Conservation (phyloP, 352 stramenopile species). For the Pythium oligandrum region DNA sequence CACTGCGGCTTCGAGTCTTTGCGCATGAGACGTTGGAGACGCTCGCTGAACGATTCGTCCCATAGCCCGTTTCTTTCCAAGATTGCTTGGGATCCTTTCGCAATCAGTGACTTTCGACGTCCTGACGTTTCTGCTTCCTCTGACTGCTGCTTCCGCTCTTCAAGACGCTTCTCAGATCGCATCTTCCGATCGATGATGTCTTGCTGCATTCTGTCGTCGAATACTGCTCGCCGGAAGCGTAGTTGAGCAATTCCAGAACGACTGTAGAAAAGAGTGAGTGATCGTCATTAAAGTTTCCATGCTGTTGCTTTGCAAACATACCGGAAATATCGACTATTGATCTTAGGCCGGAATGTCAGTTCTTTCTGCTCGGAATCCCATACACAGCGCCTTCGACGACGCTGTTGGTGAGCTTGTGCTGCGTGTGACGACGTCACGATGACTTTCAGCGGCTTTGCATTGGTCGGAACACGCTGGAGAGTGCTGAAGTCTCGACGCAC, state of each 20-base stretch:
- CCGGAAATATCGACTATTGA: conserved; percentile 33
- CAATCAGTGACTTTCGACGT: conserved; percentile 27
- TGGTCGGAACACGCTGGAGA: neutral
- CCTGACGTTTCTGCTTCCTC: conserved; percentile 15
- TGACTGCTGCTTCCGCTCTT: conserved; percentile 16
- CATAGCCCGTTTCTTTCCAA: conserved; percentile 49
- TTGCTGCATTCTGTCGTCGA: conserved; percentile 28
- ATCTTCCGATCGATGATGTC: conserved; percentile 35
- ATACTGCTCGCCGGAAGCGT: conserved; percentile 2
- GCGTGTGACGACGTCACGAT: neutral
- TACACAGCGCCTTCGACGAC: conserved; percentile 6
- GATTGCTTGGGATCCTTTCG: conserved; percentile 44
- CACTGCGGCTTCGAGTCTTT: neutral
- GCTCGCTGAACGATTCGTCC: conserved; percentile 32
- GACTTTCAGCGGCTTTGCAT: neutral
- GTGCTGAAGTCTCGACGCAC: conserved; percentile 7
- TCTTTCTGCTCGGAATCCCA: conserved; percentile 23
- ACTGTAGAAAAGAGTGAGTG: neutral
- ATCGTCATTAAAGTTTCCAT: no score
- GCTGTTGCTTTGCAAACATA: neutral
- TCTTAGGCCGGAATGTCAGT: conserved; percentile 47
- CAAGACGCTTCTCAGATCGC: neutral
- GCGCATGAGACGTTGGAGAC: conserved; percentile 24
- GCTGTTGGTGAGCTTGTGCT: neutral
- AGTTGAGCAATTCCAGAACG: conserved; percentile 9